Evolutionary conservation across 345 rosid species (phyloP), one percentile per base, ranked within the genome.

Genomic region (Gossypioides kirkii): DNA sequence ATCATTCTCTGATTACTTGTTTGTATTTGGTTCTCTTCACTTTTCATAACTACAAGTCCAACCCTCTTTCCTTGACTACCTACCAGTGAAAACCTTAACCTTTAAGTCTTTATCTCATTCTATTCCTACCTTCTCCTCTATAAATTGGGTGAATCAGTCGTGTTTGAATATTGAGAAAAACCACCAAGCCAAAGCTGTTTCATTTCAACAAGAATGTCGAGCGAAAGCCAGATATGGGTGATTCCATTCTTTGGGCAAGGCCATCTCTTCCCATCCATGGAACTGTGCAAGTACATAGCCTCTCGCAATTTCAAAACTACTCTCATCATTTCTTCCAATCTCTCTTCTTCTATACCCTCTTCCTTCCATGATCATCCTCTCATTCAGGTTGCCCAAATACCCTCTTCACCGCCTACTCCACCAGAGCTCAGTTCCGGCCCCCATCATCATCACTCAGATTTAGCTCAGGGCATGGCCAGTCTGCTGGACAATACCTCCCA

Each of bases 171-270:
- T 49, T 49, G 11, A 10, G 18, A 7, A 20, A 63, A 38, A 49
- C 1, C 3, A 49, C 54, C n/a, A 49, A 32, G 38, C 38, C 38
- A 32, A 32, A 32, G 38, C 38, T 32, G 38, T 32, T 32, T 32
- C 38, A 9, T 26, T 26, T 41, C 26, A 16, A 49, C 42, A 23
- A 64, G 2, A 1, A 72, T 72, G 75, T 10, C 75, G 25, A 43
- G 68, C 18, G 75, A 46, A 59, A 26, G 23, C 46, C 58, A 47
- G 46, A 76, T 76, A 60, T 76, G 78, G 78, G 76, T 84, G 1
- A 16, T 84, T 17, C 84, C 87, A 0, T 84, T 77, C 32, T 82
- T 76, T 45, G 87, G 85, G 25, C 87, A 82, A 32, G 87, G 87
- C 64, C 87, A 84, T 64, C 84, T 84, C 66, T 74, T 82, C 60